Percentiles rank a stretch among this genome's conserved stretches.
phyloP scores from a whole-genome alignment of 1,284 basidiomycete species.

The Pseudozyma thailandica region DNA sequence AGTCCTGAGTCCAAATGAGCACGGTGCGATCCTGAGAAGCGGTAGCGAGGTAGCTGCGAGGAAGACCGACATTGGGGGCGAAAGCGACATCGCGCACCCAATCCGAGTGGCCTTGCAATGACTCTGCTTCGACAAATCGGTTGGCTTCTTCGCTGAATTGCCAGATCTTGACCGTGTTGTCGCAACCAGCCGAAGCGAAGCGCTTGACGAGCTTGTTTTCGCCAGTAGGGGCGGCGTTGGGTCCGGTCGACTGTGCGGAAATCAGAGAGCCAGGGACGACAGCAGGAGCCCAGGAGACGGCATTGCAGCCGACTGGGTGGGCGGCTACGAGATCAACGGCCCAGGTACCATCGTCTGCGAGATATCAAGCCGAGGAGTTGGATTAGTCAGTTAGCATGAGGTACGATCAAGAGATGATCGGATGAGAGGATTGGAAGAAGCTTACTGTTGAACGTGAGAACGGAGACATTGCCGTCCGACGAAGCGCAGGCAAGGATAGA shows the following conservation, averaged over 20 bases:
- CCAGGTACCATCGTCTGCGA: conserved; percentile 91
- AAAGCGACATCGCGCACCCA: conserved; percentile 99
- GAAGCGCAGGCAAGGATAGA: conserved; percentile 96
- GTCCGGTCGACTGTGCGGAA: conserved; percentile 41
- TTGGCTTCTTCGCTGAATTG: conserved; percentile 72
- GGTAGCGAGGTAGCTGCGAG: conserved; percentile 92
- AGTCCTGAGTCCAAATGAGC: conserved; percentile 91
- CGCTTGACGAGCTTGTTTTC: conserved; percentile 53
- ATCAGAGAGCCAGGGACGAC: conserved; percentile 79
- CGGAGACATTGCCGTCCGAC: conserved; percentile 97
- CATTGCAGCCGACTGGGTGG: conserved; percentile 95
- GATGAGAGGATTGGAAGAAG: not conserved
- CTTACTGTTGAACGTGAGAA: conserved; percentile 94
- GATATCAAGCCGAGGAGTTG: not conserved
- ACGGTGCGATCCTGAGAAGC: conserved; percentile 90
- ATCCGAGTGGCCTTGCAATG: conserved; percentile 77
- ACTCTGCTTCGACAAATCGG: conserved; percentile 61
- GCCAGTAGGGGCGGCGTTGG: conserved; percentile 65
- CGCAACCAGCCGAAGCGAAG: conserved; percentile 94
- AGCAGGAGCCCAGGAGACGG: conserved; percentile 97
- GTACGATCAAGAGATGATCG: not conserved
- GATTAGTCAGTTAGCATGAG: not conserved
- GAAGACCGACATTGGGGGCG: conserved; percentile 95
- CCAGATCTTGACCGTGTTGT: conserved; percentile 96
- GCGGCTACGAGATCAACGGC: conserved; percentile 94